Evolutionary conservation across 768 basidiomycete genomes (phyloP).

Genomic region (Crepidotus variabilis): DNA sequence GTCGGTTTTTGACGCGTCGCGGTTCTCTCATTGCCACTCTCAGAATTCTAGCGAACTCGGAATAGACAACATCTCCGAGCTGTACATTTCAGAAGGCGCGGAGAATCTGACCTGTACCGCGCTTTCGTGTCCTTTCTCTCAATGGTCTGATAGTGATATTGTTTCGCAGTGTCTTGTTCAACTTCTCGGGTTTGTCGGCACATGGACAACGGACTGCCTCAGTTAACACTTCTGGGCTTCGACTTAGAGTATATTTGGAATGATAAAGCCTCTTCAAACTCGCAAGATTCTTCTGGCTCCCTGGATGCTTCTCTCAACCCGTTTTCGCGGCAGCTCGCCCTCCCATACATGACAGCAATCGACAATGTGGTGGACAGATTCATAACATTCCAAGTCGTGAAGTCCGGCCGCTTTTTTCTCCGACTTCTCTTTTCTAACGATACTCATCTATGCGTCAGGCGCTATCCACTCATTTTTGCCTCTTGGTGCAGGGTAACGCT

Average conservation of each 20-base stretch:
- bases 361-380: slow-evolving; percentile 52
- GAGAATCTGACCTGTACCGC: slow-evolving; percentile 27
- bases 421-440: slow-evolving; percentile 3
- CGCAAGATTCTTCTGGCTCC: background rate
- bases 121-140: background rate
- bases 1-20: slow-evolving; percentile 2
- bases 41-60: slow-evolving; percentile 63
- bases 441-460: slow-evolving; percentile 33
- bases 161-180: slow-evolving; percentile 33
- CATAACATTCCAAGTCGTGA: slow-evolving; percentile 53
- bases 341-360: slow-evolving; percentile 51
- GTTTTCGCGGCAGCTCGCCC: slow-evolving; percentile 50
- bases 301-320: slow-evolving; percentile 30
- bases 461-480: slow-evolving; percentile 78
- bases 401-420: slow-evolving; percentile 31
- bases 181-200: slow-evolving; percentile 31
- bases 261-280: slow-evolving; percentile 6
- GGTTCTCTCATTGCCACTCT: slow-evolving; percentile 3
- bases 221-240: slow-evolving; percentile 16
- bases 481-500: slow-evolving; percentile 52
- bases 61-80: slow-evolving; percentile 52
- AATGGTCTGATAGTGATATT: slow-evolving; percentile 2
- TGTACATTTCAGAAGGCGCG: slow-evolving; percentile 42
- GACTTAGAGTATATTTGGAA: slow-evolving; percentile 23
- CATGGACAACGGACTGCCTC: slow-evolving; percentile 7